phyloP scores from a whole-genome alignment of 2,329 filamentous ascomycete species.

The Niveomyces coronatus region DNA sequence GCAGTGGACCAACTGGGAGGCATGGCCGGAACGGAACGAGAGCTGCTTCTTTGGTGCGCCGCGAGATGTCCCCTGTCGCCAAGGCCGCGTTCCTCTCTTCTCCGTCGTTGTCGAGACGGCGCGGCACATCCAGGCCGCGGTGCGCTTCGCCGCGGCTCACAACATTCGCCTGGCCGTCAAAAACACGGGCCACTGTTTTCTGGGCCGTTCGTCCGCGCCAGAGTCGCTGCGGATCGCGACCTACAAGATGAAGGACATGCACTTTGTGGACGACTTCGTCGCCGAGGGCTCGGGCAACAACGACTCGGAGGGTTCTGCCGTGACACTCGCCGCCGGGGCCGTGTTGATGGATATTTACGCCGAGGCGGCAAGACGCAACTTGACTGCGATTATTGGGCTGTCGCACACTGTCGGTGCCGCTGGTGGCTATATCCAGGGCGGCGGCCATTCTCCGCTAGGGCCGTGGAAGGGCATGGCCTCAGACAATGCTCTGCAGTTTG shows the following conservation, averaged over 20 bases:
- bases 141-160: conserved; percentile 23
- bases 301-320: conserved; percentile 13
- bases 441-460: conserved; percentile 21
- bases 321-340: conserved; percentile 21
- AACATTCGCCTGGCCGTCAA: conserved; percentile 24
- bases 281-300: conserved; percentile 2
- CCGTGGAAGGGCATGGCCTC: conserved; percentile 23
- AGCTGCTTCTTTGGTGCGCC: conserved; percentile 24
- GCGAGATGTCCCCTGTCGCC: conserved; percentile 17
- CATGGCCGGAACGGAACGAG: conserved; percentile 24
- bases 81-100: conserved; percentile 27
- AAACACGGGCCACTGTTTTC: conserved; percentile 27
- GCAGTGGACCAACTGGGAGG: conserved; percentile 29
- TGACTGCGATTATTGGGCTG: conserved; percentile 19
- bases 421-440: conserved; percentile 23
- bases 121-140: conserved; percentile 25
- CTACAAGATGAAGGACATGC: conserved; percentile 20
- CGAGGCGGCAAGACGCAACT: conserved; percentile 13
- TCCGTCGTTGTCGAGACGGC: conserved; percentile 22
- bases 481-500: conserved; percentile 26
- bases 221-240: conserved; percentile 26
- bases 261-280: conserved; percentile 18
- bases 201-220: conserved; percentile 21
- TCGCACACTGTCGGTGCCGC: conserved; percentile 19
- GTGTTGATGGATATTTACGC: conserved; percentile 17